These are phyloP conservation scores for Pichia sp. DNA, from an alignment of 1,139 yeast species.

Conservation along the genomic window DNA sequence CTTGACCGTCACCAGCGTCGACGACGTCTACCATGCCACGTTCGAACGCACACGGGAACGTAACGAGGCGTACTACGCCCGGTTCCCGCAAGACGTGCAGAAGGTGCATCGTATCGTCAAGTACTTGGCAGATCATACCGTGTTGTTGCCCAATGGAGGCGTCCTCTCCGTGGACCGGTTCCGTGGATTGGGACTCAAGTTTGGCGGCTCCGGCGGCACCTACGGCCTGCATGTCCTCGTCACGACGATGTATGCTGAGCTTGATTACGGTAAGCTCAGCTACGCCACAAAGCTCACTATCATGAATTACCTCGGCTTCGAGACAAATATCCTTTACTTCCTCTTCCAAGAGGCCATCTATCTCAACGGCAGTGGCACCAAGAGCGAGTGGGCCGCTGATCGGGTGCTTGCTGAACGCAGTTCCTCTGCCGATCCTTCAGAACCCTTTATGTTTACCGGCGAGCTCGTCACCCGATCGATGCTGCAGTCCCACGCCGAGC, in stretches of 20 bases:
- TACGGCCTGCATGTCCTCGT: slow-evolving; percentile 45
- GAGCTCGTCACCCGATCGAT: slow-evolving; percentile 54
- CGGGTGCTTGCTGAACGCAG: slow-evolving; percentile 33
- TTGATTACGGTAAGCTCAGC: slow-evolving; percentile 36
- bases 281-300: slow-evolving; percentile 36
- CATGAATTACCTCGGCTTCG: slow-evolving; percentile 41
- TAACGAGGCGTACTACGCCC: slow-evolving; percentile 44
- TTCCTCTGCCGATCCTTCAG: slow-evolving; percentile 11
- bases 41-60: slow-evolving; percentile 45
- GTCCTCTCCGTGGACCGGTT: slow-evolving; percentile 46
- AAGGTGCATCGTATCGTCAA: slow-evolving; percentile 39
- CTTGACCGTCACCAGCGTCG: slow-evolving; percentile 37
- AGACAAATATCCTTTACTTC: slow-evolving; percentile 51
- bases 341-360: slow-evolving; percentile 57
- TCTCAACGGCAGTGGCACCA: slow-evolving; percentile 38
- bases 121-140: slow-evolving; percentile 33
- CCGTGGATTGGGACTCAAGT: slow-evolving; percentile 47
- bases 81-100: slow-evolving; percentile 44
- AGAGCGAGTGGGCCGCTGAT: slow-evolving; percentile 49
- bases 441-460: slow-evolving; percentile 48
- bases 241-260: slow-evolving; percentile 38
- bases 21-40: slow-evolving; percentile 48
- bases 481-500: slow-evolving; percentile 46
- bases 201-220: slow-evolving; percentile 51
- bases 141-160: slow-evolving; percentile 49